Conservation (phyloP, 805 yeast genomes). For the Cyberlindnera meyerae region DNA sequence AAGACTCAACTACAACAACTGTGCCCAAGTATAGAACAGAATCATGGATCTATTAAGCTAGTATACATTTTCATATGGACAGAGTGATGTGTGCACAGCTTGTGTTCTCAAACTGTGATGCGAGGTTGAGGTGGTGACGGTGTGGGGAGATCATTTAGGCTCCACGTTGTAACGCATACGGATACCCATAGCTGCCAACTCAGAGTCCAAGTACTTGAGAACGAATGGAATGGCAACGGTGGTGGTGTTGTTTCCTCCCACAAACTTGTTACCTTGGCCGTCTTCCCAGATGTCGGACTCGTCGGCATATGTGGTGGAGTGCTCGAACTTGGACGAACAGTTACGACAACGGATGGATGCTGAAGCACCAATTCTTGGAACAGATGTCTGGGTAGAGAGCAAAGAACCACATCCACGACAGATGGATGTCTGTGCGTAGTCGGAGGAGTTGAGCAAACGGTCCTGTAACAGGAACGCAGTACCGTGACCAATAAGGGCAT, state of each 20-base stretch:
- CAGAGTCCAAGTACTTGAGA: constrained; percentile 89
- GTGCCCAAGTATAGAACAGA: too few species aligned
- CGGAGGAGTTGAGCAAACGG: constrained; percentile 90
- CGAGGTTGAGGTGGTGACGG: neutral
- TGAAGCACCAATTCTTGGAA: constrained; percentile 81
- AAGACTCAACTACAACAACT: too few species aligned
- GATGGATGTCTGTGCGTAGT: constrained; percentile 84
- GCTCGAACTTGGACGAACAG: constrained; percentile 72
- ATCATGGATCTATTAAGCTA: too few species aligned
- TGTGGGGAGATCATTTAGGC: constrained; percentile 34
- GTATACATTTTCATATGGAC: neutral
- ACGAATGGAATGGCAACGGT: constrained; percentile 97
- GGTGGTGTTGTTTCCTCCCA: constrained; percentile 91
- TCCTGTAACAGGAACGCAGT: constrained; percentile 93
- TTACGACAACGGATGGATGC: constrained; percentile 84
- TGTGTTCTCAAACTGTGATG: too few species aligned
- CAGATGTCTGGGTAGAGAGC: constrained; percentile 82
- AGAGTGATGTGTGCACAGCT: constrained; percentile 1
- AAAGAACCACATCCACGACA: constrained; percentile 94
- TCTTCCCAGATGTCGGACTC: constrained; percentile 92
- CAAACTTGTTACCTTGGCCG: constrained; percentile 86
- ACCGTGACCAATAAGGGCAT: constrained; percentile 98
- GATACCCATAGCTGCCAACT: constrained; percentile 96
- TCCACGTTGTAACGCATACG: constrained; percentile 83
- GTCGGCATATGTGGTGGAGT: constrained; percentile 47